Percentiles rank a stretch among this genome's conserved stretches.
Evolutionary conservation across 441 rosid species (phyloP).

Genomic region (Populus hybrid): DNA sequence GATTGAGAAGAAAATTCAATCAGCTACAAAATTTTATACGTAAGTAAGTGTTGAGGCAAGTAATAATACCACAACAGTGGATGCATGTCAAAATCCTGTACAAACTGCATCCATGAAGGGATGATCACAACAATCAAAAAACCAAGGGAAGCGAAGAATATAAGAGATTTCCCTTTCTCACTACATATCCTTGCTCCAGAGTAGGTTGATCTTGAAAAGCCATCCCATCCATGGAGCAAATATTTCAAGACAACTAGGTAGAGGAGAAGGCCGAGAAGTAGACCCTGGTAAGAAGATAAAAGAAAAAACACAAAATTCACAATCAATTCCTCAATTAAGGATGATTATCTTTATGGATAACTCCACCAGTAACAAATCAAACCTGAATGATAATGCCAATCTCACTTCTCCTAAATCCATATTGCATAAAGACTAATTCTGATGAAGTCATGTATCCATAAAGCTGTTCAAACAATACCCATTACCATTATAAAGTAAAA

Average conservation of each 20-base stretch:
- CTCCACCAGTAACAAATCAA: neutral
- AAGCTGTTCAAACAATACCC: slow-evolving; percentile 43
- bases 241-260: slow-evolving; percentile 58
- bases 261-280: slow-evolving; percentile 75
- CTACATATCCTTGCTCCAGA: slow-evolving; percentile 32
- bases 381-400: slow-evolving; percentile 80
- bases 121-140: slow-evolving; percentile 39
- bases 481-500: slow-evolving; percentile 22
- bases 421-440: slow-evolving; percentile 42
- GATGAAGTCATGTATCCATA: slow-evolving; percentile 37
- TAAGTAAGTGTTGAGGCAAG: slow-evolving; percentile 5
- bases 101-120: slow-evolving; percentile 89
- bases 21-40: neutral
- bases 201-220: slow-evolving; percentile 16
- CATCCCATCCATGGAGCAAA: slow-evolving; percentile 35
- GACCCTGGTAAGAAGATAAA: slow-evolving; percentile 50
- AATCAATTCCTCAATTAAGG: slow-evolving; percentile 10
- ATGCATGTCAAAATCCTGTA: slow-evolving; percentile 68
- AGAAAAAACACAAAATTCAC: slow-evolving; percentile 14
- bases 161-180: slow-evolving; percentile 46
- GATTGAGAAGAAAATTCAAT: neutral
- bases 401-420: slow-evolving; percentile 65
- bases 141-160: slow-evolving; percentile 58
- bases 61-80: slow-evolving; percentile 69
- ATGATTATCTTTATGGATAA: neutral